These are phyloP conservation scores for Ormosia semicastrata DNA, from an alignment of 306 rosid genomes.

Conservation along the genomic window DNA sequence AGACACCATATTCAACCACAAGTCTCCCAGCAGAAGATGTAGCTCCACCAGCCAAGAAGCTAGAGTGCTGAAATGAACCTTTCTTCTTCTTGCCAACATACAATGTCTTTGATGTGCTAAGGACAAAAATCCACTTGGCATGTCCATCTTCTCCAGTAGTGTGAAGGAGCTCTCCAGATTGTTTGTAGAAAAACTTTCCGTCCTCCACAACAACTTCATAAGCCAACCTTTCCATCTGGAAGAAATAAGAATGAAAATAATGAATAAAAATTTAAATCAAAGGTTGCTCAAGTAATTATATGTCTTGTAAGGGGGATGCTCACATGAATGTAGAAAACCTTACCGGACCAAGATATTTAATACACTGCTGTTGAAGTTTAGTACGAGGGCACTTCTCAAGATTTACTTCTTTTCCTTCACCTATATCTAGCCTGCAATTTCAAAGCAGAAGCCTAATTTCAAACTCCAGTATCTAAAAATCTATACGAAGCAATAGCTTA, in stretches of 20 bases:
- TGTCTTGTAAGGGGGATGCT: background rate
- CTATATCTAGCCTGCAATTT: slow-evolving; percentile 85
- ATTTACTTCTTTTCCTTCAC: slow-evolving; percentile 93
- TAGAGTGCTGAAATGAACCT: slow-evolving; percentile 95
- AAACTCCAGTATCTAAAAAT: slow-evolving; percentile 8
- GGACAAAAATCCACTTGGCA: slow-evolving; percentile 95
- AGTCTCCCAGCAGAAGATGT: slow-evolving; percentile 97
- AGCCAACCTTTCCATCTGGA: slow-evolving; percentile 85
- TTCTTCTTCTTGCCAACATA: slow-evolving; percentile 92
- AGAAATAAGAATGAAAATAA: slow-evolving; percentile 15
- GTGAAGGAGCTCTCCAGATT: slow-evolving; percentile 75
- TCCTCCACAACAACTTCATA: slow-evolving; percentile 82
- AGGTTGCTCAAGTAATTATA: slow-evolving; percentile 21
- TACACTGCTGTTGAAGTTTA: slow-evolving; percentile 90
- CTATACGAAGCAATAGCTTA: background rate
- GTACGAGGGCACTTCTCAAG: slow-evolving; percentile 76
- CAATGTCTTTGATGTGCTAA: slow-evolving; percentile 79
- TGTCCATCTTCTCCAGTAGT: slow-evolving; percentile 42
- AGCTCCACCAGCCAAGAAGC: slow-evolving; percentile 99
- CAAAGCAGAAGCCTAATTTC: slow-evolving; percentile 3
- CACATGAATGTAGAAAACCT: slow-evolving; percentile 37
- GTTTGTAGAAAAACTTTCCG: slow-evolving; percentile 75
- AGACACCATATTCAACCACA: slow-evolving; percentile 74
- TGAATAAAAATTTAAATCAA: background rate
- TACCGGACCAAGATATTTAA: slow-evolving; percentile 97